Conservation (phyloP, 768 basidiomycete genomes). For the Clathrus columnatus region DNA sequence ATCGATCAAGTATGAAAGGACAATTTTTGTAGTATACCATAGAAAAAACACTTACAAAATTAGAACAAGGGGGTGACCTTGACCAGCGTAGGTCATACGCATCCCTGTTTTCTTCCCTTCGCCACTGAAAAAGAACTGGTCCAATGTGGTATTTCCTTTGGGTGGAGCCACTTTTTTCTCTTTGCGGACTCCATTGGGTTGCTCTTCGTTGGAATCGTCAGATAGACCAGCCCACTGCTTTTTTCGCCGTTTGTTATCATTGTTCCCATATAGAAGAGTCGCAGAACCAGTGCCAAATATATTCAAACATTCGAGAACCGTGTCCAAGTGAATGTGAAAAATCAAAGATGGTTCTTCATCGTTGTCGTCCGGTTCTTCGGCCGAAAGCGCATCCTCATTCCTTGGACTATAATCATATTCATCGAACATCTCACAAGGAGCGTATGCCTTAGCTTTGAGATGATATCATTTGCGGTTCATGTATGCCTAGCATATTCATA, state of each 20-base stretch:
- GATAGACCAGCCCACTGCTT: constrained; percentile 42
- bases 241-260: constrained; percentile 25
- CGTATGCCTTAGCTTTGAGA: constrained; percentile 70
- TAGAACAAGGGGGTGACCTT: constrained; percentile 69
- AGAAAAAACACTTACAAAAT: constrained; percentile 54
- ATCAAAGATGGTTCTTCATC: constrained; percentile 26
- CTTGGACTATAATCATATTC: constrained; percentile 60
- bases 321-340: constrained; percentile 79
- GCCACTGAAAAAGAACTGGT: constrained; percentile 13
- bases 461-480: neutral
- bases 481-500: neutral
- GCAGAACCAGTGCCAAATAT: constrained; percentile 68
- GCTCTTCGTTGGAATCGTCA: constrained; percentile 39
- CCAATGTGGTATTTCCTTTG: constrained; percentile 11
- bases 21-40: neutral
- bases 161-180: constrained; percentile 30
- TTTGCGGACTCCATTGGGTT: constrained; percentile 31
- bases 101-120: constrained; percentile 62
- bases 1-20: neutral
- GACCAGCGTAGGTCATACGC: constrained; percentile 74
- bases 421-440: constrained; percentile 70
- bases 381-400: constrained; percentile 18
- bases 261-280: constrained; percentile 20
- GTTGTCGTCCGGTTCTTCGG: constrained; percentile 19
- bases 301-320: constrained; percentile 83